Base-by-base conservation (phyloP, 148 eudicot species). In the Camellia sinensis region DNA sequence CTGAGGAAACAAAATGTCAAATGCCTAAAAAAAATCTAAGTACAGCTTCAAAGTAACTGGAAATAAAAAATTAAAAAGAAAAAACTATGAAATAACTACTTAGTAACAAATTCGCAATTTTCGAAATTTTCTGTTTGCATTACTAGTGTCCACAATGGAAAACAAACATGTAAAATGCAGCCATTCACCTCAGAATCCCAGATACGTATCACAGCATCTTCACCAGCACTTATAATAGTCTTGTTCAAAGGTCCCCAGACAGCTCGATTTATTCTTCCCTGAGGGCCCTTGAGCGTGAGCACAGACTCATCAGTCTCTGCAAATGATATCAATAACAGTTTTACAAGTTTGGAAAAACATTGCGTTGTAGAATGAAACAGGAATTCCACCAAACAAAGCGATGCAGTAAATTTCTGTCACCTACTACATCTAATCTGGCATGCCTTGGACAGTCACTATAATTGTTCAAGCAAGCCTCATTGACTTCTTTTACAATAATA, bases 181-280 rank as follows among this genome's bases (percentile, higher is more conserved):
- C 57, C 46, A 76, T 87, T 21, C 70, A 89, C 99, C 93, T 87
- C 95, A 68, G 97, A 76, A 87, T 96, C 99, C 99, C 99, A 96
- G 48, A 92, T 84, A 85, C 98, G 97, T 82, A 91, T 54, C 8
- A 90, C 86, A 72, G 95, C 87, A 86, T 96, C 99, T 89, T 96
- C 99, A 78, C 98, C 99, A 74, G 87, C 97, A 80, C 98, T 96
- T 78, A 96, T 84, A 3, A 96, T 93, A 56, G 92, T 91, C 77
- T 81, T 89, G 84, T 96, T 96, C 57, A 96, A 67, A 62, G 98
- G 99, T n/a, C 99, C 98, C 98, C 98, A 96, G 46, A 93, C 95
- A 82, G 99, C 99, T 88, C 98, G 90, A 80, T 92, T 93, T 29
- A 96, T 92, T 82, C 99, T 87, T 81, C 98, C 99, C 65, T 76